phyloP scores from a whole-genome alignment of 2,329 filamentous ascomycete genomes.

The Plectosphaerella plurivora region DNA sequence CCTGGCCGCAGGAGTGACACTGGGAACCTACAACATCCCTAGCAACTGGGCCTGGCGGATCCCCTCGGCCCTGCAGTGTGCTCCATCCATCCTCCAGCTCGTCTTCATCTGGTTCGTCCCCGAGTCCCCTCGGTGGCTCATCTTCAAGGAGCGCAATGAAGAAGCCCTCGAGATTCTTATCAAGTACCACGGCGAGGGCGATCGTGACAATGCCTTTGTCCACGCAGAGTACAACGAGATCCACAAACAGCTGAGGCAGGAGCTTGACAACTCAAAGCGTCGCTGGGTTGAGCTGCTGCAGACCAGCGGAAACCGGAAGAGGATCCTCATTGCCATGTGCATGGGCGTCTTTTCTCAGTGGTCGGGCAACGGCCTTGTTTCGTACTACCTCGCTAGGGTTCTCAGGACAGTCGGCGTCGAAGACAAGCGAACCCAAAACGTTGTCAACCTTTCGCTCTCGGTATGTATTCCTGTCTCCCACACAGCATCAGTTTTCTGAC shows the following conservation, averaged over 20 bases:
- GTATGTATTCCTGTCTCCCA: neutral
- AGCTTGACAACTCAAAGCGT: constrained; percentile 4
- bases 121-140: constrained; percentile 59
- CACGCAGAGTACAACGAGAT: constrained; percentile 47
- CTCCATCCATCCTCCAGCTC: constrained; percentile 29
- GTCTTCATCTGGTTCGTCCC: constrained; percentile 46
- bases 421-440: constrained; percentile 1
- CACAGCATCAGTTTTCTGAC: neutral
- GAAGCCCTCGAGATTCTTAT: constrained; percentile 47
- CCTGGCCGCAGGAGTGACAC: constrained; percentile 34
- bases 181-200: constrained; percentile 54
- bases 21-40: constrained; percentile 33
- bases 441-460: constrained; percentile 3
- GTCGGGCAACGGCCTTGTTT: constrained; percentile 27
- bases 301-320: constrained; percentile 23
- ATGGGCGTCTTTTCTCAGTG: constrained; percentile 40
- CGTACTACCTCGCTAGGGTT: constrained; percentile 19
- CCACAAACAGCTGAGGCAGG: constrained; percentile 6
- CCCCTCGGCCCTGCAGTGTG: constrained; percentile 20
- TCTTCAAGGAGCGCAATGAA: constrained; percentile 47
- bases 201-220: constrained; percentile 42
- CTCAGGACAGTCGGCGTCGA: neutral
- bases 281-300: constrained; percentile 21
- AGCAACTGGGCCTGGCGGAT: constrained; percentile 29
- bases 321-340: constrained; percentile 31